phyloP scores from a whole-genome alignment of 768 basidiomycete genomes.

The Tricholoma sp. region DNA sequence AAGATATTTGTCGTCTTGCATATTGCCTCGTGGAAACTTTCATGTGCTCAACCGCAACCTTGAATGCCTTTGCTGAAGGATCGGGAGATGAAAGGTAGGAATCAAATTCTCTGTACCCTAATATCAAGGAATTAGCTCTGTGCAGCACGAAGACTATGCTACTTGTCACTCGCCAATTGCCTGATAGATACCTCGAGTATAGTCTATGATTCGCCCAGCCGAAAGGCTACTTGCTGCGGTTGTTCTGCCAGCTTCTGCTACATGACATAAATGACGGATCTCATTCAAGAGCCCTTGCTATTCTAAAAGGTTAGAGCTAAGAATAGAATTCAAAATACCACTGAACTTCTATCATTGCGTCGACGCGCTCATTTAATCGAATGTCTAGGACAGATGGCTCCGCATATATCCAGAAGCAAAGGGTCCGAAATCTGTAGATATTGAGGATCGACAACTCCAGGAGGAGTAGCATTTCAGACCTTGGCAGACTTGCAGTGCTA shows the following conservation, averaged over 20 bases:
- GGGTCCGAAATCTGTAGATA: slow-evolving; percentile 63
- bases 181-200: slow-evolving; percentile 87
- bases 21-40: slow-evolving; percentile 88
- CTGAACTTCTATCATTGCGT: slow-evolving; percentile 82
- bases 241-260: slow-evolving; percentile 15
- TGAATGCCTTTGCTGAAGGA: slow-evolving; percentile 37
- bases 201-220: slow-evolving; percentile 34
- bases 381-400: slow-evolving; percentile 54
- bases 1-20: slow-evolving; percentile 85
- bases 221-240: neutral
- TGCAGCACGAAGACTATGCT: neutral
- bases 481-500: slow-evolving; percentile 34
- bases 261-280: slow-evolving; percentile 49
- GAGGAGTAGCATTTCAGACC: slow-evolving; percentile 31
- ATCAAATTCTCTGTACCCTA: slow-evolving; percentile 93
- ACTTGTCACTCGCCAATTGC: slow-evolving; percentile 63
- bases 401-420: slow-evolving; percentile 91
- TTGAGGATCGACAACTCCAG: slow-evolving; percentile 3
- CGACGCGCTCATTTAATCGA: slow-evolving; percentile 76
- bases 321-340: neutral
- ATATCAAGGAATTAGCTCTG: slow-evolving; percentile 2
- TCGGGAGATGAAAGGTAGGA: slow-evolving; percentile 48
- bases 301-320: slow-evolving; percentile 2
- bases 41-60: slow-evolving; percentile 66
- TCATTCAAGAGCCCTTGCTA: slow-evolving; percentile 82